Percentiles rank a stretch among this genome's conserved stretches.
These are phyloP conservation scores for Cadophora luteo-olivacea DNA, from an alignment of 2,329 filamentous ascomycete species.

Conservation along the genomic window DNA sequence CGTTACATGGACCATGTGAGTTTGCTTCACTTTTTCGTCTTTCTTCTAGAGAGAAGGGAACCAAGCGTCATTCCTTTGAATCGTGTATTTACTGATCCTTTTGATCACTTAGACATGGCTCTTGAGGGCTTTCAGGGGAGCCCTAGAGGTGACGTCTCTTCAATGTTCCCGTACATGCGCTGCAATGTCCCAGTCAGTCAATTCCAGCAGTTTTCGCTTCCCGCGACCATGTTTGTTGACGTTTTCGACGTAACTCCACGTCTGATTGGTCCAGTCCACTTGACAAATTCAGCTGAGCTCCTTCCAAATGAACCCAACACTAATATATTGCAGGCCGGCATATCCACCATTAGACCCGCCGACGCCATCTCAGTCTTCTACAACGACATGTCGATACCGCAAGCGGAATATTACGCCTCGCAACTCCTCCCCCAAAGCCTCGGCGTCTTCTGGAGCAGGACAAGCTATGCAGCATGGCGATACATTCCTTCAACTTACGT, in stretches of 20 bases:
- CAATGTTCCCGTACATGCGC: slow-evolving; percentile 45
- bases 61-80: too few relatives aligned
- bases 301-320: slow-evolving; percentile 4
- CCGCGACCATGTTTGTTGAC: neutral
- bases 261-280: neutral
- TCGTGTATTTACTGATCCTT: neutral
- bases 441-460: slow-evolving; percentile 41
- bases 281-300: neutral
- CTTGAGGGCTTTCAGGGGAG: slow-evolving; percentile 32
- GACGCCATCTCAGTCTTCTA: slow-evolving; percentile 49
- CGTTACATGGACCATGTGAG: slow-evolving; percentile 6
- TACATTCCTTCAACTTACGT: slow-evolving; percentile 40
- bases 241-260: neutral
- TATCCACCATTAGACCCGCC: slow-evolving; percentile 44
- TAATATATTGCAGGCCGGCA: slow-evolving; percentile 39
- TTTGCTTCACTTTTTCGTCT: neutral
- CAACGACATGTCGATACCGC: slow-evolving; percentile 49
- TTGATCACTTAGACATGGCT: slow-evolving; percentile 29
- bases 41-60: neutral
- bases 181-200: slow-evolving; percentile 45
- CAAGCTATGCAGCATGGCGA: slow-evolving; percentile 40
- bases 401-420: slow-evolving; percentile 49
- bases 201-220: slow-evolving; percentile 9
- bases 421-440: slow-evolving; percentile 49
- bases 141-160: slow-evolving; percentile 36